These are phyloP conservation scores for Arthrobotrys megalospora DNA, from an alignment of 2,329 filamentous ascomycete genomes.

Conservation along the genomic window DNA sequence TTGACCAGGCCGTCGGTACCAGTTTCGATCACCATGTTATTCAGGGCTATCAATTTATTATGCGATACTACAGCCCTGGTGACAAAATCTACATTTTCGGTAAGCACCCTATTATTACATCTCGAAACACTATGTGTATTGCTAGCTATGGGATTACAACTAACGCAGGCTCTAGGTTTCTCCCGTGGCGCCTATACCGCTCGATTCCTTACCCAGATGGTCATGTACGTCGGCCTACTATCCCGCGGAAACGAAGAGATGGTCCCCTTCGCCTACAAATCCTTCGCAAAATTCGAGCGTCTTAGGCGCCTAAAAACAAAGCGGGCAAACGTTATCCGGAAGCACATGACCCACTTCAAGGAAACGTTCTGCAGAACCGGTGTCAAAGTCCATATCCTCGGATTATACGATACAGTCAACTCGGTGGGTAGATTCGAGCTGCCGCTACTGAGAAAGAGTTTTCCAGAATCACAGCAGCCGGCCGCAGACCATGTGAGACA, in stretches of 20 bases:
- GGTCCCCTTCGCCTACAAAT: slow-evolving; percentile 87
- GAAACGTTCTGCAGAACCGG: slow-evolving; percentile 85
- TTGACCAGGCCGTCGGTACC: slow-evolving; percentile 82
- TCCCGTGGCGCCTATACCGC: slow-evolving; percentile 81
- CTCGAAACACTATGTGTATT: too few species aligned
- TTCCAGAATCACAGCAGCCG: slow-evolving; percentile 78
- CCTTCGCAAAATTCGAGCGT: slow-evolving; percentile 79
- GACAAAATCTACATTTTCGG: slow-evolving; percentile 67
- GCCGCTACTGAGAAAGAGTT: slow-evolving; percentile 69
- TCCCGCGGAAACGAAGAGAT: slow-evolving; percentile 88
- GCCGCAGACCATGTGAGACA: slow-evolving; percentile 72
- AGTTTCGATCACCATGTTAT: slow-evolving; percentile 72
- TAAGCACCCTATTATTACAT: slow-evolving; percentile 74
- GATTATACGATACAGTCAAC: slow-evolving; percentile 86
- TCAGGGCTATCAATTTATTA: slow-evolving; percentile 75
- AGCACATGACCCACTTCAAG: slow-evolving; percentile 82
- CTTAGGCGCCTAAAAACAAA: slow-evolving; percentile 53
- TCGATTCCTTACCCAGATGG: slow-evolving; percentile 84
- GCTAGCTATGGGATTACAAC: neutral
- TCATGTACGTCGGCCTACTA: slow-evolving; percentile 84
- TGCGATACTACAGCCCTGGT: slow-evolving; percentile 78
- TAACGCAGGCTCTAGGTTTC: slow-evolving; percentile 71
- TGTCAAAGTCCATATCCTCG: slow-evolving; percentile 80
- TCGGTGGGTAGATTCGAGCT: slow-evolving; percentile 83
- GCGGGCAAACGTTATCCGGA: slow-evolving; percentile 51